Conservation (phyloP, 2,329 filamentous ascomycete genomes). For the Clonostachys solani region DNA sequence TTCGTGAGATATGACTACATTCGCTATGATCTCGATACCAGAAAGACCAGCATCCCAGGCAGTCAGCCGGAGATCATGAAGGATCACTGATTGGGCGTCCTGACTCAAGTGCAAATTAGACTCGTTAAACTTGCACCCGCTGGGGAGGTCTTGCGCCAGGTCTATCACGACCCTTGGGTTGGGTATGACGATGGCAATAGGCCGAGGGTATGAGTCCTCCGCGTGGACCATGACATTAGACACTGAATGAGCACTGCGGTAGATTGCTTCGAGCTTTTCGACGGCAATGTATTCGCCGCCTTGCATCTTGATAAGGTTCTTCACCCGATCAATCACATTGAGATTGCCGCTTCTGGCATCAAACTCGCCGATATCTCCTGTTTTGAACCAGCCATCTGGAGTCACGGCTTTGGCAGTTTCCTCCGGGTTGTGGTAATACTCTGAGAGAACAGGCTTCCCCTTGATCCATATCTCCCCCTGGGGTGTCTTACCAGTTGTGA, state of each 20-base stretch:
- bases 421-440: constrained; percentile 86
- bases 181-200: constrained; percentile 74
- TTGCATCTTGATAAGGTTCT: constrained; percentile 62
- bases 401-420: constrained; percentile 65
- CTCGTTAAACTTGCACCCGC: constrained; percentile 41
- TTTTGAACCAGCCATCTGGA: constrained; percentile 64
- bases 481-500: constrained; percentile 81
- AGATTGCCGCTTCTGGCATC: constrained; percentile 53
- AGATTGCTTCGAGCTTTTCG: constrained; percentile 37
- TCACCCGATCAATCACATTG: constrained; percentile 67
- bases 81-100: constrained; percentile 56
- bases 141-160: constrained; percentile 54
- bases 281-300: constrained; percentile 64
- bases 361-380: constrained; percentile 64
- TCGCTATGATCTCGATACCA: constrained; percentile 70
- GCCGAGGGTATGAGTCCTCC: constrained; percentile 68
- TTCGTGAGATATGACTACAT: constrained; percentile 75
- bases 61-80: constrained; percentile 64
- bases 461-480: constrained; percentile 86
- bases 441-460: constrained; percentile 73
- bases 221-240: constrained; percentile 87
- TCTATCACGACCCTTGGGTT: constrained; percentile 60
- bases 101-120: constrained; percentile 63
- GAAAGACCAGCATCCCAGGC: constrained; percentile 64
- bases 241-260: constrained; percentile 58